Percentiles rank a stretch among this genome's conserved stretches.
phyloP scores from a whole-genome alignment of 2,329 filamentous ascomycete genomes.

The Fusarium kyushuense region DNA sequence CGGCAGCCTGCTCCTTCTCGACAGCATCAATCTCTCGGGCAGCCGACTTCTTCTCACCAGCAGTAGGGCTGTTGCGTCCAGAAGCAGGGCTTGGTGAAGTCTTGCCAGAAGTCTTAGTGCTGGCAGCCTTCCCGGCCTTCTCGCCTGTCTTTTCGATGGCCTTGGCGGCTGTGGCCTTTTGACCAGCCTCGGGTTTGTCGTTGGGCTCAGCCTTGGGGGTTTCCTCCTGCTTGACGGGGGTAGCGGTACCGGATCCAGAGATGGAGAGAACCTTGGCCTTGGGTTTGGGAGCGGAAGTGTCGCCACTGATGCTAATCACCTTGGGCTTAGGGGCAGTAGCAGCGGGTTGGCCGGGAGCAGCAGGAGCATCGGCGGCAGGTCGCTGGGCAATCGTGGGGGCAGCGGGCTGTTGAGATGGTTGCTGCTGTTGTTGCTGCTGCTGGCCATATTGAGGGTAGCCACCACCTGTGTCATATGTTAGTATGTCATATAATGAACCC shows the following conservation, averaged over 20 bases:
- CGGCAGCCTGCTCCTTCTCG: conserved; percentile 81
- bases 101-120: conserved; percentile 70
- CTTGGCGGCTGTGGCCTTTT: conserved; percentile 88
- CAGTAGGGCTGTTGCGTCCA: conserved; percentile 84
- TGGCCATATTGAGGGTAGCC: conserved; percentile 67
- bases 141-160: conserved; percentile 93
- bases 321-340: conserved; percentile 68
- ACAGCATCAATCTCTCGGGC: conserved; percentile 83
- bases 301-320: conserved; percentile 76
- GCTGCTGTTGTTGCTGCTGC: conserved; percentile 49
- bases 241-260: conserved; percentile 50
- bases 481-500: conserved; percentile 17
- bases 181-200: conserved; percentile 73
- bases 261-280: conserved; percentile 63
- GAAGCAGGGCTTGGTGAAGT: conserved; percentile 86
- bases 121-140: conserved; percentile 58
- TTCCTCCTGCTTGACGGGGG: conserved; percentile 56
- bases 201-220: conserved; percentile 63
- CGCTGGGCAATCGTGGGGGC: conserved; percentile 43
- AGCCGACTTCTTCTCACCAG: conserved; percentile 63
- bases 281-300: conserved; percentile 66
- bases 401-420: conserved; percentile 55
- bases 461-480: conserved; percentile 55
- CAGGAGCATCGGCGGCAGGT: conserved; percentile 52
- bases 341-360: conserved; percentile 60